phyloP scores from a whole-genome alignment of 371 early-diverging fungal species.

The Mortierella sp. region DNA sequence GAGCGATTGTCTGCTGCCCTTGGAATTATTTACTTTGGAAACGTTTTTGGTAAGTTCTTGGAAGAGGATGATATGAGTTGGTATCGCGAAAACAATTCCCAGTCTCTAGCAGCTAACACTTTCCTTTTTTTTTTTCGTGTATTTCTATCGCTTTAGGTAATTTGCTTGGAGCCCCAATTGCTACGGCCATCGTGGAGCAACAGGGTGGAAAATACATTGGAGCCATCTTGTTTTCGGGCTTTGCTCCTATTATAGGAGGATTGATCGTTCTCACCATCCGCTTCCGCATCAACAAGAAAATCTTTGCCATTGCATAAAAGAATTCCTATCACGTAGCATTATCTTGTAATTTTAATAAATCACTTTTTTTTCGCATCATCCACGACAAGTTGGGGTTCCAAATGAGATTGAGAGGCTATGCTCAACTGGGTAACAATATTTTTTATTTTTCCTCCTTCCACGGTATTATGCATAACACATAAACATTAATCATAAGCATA shows the following conservation, averaged over 20 bases:
- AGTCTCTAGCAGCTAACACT: no score
- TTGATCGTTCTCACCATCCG: slow-evolving; percentile 41
- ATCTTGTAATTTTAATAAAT: not conserved
- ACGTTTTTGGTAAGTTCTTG: slow-evolving; percentile 59
- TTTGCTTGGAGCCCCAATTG: slow-evolving; percentile 60
- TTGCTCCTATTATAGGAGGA: slow-evolving; percentile 43
- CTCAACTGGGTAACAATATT: no score
- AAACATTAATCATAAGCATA: not conserved
- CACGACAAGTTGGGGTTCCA: not conserved
- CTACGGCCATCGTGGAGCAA: slow-evolving; percentile 53
- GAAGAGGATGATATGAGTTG: no score
- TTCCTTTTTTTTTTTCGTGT: no score
- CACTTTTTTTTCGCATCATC: not conserved
- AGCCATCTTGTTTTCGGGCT: slow-evolving; percentile 44
- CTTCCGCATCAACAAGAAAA: slow-evolving; percentile 26
- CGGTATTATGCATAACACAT: no score
- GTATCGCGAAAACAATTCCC: no score
- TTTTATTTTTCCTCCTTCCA: no score
- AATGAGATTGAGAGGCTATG: no score
- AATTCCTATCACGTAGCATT: not conserved
- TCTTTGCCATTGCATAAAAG: slow-evolving; percentile 44
- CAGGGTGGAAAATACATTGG: slow-evolving; percentile 39
- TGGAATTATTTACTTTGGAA: slow-evolving; percentile 65
- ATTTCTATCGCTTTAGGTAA: slow-evolving; percentile 34
- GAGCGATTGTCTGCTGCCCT: slow-evolving; percentile 64